Conservation (phyloP, 257 asterid genomes). For the Coffea canephora region DNA sequence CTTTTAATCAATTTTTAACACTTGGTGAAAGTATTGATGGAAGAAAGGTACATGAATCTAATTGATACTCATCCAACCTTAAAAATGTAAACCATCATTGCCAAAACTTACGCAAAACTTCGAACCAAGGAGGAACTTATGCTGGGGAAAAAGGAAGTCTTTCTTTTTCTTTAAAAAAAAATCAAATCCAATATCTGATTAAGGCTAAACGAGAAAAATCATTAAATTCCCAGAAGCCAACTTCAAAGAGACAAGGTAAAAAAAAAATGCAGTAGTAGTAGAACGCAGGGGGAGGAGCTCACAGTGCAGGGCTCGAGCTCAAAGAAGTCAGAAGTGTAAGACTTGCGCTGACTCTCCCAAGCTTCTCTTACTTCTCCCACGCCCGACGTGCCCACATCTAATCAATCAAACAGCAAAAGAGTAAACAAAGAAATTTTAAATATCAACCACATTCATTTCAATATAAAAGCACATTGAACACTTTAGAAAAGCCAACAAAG, state of each 20-base stretch:
- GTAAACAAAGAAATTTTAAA: no score
- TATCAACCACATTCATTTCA: not conserved
- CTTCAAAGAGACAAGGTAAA: conserved; percentile 1
- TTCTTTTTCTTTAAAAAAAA: no score
- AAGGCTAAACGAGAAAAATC: not conserved
- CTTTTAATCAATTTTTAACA: no score
- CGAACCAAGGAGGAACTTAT: no score
- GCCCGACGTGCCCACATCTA: conserved; percentile 77
- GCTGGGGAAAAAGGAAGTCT: no score
- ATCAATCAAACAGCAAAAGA: not conserved
- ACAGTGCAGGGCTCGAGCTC: conserved; percentile 90
- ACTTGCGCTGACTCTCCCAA: conserved; percentile 93
- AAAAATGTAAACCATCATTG: no score
- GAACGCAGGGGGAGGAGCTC: conserved; percentile 30
- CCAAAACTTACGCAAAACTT: no score
- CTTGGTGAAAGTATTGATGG: no score
- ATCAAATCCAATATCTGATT: no score
- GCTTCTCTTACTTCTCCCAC: conserved; percentile 75
- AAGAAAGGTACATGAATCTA: no score
- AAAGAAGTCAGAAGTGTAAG: conserved; percentile 79
- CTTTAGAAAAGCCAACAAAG: not conserved
- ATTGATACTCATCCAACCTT: no score
- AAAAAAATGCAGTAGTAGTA: not conserved
- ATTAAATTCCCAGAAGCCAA: conserved; percentile 4
- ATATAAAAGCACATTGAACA: not conserved